Base-by-base conservation (phyloP, 306 rosid genomes). In the Casuarina glauca region DNA sequence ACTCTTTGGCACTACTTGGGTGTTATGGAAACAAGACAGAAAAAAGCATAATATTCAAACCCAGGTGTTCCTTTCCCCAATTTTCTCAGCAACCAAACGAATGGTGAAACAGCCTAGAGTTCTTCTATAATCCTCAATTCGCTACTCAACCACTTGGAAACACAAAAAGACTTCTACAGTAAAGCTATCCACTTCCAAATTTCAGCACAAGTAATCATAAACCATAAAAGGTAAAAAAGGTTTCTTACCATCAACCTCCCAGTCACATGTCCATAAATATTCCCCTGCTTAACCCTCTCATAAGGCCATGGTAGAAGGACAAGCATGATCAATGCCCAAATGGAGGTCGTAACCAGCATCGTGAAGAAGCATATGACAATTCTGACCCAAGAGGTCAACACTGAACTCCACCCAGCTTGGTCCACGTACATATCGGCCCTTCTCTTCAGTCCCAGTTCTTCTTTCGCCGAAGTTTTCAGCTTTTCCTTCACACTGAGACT, bases 211-310 rank as follows among this genome's bases (percentile, higher is more conserved):
- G 9, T 17, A n/a, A 42, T 57, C 67, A 64, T 5, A 16, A 20
- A 51, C 3, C 55, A 70, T 10, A 50, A 41, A 43, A n/a, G 32
- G 32, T 42, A 19, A 26, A 43, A 72, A 52, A 44, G 76, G 6
- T 26, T 45, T 68, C 87, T 85, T 84, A 87, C 91, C 88, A 90
- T 75, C 87, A 90, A 82, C 84, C 89, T 84, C 74, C 94, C 91
- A 58, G 90, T 86, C 46, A 90, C 89, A 79, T 88, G 91, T n/a
- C 91, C 91, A 70, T 84, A 90, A 68, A 88, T 80, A 82, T 90
- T 90, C 51, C 94, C 91, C 72, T 86, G 91, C 68, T 84, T 84
- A 53, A 86, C 80, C 77, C 92, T 84, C 82, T 86, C 82, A 66
- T 75, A 82, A 32, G 91, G 94, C 89, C 89, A 90, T 8, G 94